These are phyloP conservation scores for Acanthamoeba castellanii DNA, from an alignment of 208 protist genomes.

Conservation along the genomic window DNA sequence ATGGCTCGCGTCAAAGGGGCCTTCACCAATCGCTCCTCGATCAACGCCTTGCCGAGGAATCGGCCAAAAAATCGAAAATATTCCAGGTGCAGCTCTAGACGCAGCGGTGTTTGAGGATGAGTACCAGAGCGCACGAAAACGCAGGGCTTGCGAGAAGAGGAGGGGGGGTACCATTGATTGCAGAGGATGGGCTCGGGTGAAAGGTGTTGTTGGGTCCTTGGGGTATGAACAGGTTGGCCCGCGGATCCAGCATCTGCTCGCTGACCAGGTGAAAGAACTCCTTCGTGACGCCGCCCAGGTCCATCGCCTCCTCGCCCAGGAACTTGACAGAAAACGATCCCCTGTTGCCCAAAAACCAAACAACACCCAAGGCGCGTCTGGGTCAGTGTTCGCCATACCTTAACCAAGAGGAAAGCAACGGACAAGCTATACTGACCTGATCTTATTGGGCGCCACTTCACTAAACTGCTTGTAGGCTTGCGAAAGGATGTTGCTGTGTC, in stretches of 20 bases:
- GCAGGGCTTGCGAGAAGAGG: too few species aligned
- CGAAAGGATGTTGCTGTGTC: background rate
- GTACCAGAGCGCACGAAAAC: too few species aligned
- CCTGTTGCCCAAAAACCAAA: background rate
- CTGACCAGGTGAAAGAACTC: slow-evolving; percentile 45
- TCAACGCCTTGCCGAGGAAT: slow-evolving; percentile 11
- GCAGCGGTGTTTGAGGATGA: background rate
- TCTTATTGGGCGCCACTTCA: background rate
- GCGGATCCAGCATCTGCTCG: slow-evolving; percentile 48
- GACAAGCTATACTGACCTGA: background rate
- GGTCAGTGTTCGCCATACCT: too few species aligned
- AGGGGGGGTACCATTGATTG: background rate
- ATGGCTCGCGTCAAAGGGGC: slow-evolving; percentile 29
- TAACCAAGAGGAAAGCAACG: too few species aligned
- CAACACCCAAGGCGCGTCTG: background rate
- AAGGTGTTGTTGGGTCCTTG: slow-evolving; percentile 48
- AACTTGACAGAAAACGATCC: slow-evolving; percentile 14
- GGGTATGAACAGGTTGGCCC: slow-evolving; percentile 12
- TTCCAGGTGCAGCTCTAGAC: background rate
- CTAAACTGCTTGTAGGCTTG: slow-evolving; percentile 41
- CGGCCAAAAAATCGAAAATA: slow-evolving; percentile 58
- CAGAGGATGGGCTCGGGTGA: slow-evolving; percentile 26
- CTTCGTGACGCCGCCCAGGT: slow-evolving; percentile 20
- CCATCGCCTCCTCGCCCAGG: slow-evolving; percentile 2
- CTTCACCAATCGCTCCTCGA: slow-evolving; percentile 37